Evolutionary conservation across 306 rosid genomes (phyloP), one percentile per base, ranked within the genome.

Genomic region (Oxytropis ochrocephala): DNA sequence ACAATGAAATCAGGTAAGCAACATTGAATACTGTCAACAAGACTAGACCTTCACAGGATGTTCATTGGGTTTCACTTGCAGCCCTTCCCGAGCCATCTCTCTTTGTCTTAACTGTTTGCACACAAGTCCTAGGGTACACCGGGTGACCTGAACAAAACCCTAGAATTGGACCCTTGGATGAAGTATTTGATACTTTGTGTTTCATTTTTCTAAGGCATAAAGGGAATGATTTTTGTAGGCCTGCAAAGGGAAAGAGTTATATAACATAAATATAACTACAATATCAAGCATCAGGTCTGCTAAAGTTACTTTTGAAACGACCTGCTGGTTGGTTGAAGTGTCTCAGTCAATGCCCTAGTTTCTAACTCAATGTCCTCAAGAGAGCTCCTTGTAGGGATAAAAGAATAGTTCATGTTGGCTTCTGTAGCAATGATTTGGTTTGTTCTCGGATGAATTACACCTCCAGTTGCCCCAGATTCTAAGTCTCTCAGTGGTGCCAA

Each of bases 271-370:
- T 74, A 49, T 68, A 36, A 24, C 60, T 33, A 17, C 41, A 41
- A 75, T 67, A 62, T 67, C 41, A 50, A 47, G 33, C 51, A 51
- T 56, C 43, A 32, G 62, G 75, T 71, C 66, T 60, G 19, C 70
- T 9, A 68, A 70, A 72, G 53, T 32, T 56, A 57, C 75, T 56
- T 56, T 58, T 33, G 63, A 77, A 73, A 61, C 51, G 54, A 90
- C 97, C 97, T 86, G 97, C 74, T 93, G 98, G 79, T 93, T 93
- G 35, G 97, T 88, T 66, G 98, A 81, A 93, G 97, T 75, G 97
- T 94, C 81, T 93, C 98, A n/a, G 98, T 93, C 64, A 90, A 85
- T 78, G 97, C 96, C 80, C 94, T 83, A 64, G 97, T 90, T 88
- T 93, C 94, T 73, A 93, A 90, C 74, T 93, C 98, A 81, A 93